A percentile compares a stretch with the other conserved stretches of the same genome.
phyloP scores from a whole-genome alignment of 1,139 yeast genomes.

The Blastobotrys serpentis region DNA sequence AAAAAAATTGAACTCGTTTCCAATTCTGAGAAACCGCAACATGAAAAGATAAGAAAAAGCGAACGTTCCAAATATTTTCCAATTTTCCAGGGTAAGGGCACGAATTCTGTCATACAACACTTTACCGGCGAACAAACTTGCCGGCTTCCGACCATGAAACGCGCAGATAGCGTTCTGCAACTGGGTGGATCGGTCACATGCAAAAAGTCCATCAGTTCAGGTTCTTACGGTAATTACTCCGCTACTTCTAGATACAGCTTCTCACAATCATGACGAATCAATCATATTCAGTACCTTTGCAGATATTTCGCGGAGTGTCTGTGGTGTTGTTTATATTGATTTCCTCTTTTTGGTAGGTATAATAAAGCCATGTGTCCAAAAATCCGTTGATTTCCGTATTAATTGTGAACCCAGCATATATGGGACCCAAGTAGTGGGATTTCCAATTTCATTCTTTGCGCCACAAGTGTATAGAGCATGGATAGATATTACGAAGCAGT shows the following conservation, averaged over 20 bases:
- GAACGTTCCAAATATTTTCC: too few relatives aligned
- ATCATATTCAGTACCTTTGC: constrained; percentile 16
- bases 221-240: too few relatives aligned
- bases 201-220: too few relatives aligned
- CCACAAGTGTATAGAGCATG: constrained; percentile 33
- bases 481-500: constrained; percentile 40
- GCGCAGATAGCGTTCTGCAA: too few relatives aligned
- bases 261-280: background rate
- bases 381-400: background rate
- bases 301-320: constrained; percentile 18
- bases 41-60: too few relatives aligned
- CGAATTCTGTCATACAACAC: too few relatives aligned
- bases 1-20: too few relatives aligned
- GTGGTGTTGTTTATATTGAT: constrained; percentile 19
- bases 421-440: constrained; percentile 32
- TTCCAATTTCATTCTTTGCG: constrained; percentile 32
- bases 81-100: too few relatives aligned
- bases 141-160: too few relatives aligned
- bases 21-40: too few relatives aligned
- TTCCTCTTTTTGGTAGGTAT: constrained; percentile 19
- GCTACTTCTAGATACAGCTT: background rate
- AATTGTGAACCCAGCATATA: constrained; percentile 20
- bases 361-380: constrained; percentile 14
- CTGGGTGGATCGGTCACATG: too few relatives aligned
- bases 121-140: too few relatives aligned